Percentiles rank a stretch among this genome's conserved stretches.
These are phyloP conservation scores for Alternaria rosae DNA, from an alignment of 2,329 filamentous ascomycete genomes.

Conservation along the genomic window DNA sequence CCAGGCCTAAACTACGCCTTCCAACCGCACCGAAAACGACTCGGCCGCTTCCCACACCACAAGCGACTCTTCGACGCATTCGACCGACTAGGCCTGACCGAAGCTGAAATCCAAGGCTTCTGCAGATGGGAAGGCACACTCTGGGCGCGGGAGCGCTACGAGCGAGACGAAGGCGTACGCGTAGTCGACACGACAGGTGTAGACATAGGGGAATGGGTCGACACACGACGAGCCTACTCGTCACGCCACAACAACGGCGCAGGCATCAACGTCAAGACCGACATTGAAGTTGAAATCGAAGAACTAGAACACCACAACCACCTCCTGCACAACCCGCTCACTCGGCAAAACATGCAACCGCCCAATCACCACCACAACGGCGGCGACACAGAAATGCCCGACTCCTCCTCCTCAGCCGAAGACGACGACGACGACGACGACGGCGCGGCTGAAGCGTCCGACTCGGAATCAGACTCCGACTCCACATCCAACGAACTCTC, in stretches of 20 bases:
- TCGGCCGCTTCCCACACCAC: slow-evolving; percentile 79
- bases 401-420: slow-evolving; percentile 4
- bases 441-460: neutral
- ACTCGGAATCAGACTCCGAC: slow-evolving; percentile 2
- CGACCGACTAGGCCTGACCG: slow-evolving; percentile 72
- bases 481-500: slow-evolving; percentile 9
- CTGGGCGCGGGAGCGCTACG: slow-evolving; percentile 82
- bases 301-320: slow-evolving; percentile 21
- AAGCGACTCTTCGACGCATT: slow-evolving; percentile 78
- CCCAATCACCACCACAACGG: neutral
- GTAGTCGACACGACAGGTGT: slow-evolving; percentile 77
- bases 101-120: slow-evolving; percentile 72
- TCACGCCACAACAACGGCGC: slow-evolving; percentile 1
- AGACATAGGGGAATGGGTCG: slow-evolving; percentile 69
- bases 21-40: slow-evolving; percentile 75
- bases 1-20: slow-evolving; percentile 81
- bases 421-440: slow-evolving; percentile 4
- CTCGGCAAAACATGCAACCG: neutral
- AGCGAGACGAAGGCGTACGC: slow-evolving; percentile 73
- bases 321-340: neutral
- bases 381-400: slow-evolving; percentile 18
- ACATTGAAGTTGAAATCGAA: slow-evolving; percentile 53
- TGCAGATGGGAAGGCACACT: slow-evolving; percentile 85
- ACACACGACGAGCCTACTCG: slow-evolving; percentile 28
- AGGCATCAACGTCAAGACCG: slow-evolving; percentile 53